Evolutionary conservation across 371 early-diverging fungal genomes (phyloP).

Genomic region (Lichtheimia corymbifera): DNA sequence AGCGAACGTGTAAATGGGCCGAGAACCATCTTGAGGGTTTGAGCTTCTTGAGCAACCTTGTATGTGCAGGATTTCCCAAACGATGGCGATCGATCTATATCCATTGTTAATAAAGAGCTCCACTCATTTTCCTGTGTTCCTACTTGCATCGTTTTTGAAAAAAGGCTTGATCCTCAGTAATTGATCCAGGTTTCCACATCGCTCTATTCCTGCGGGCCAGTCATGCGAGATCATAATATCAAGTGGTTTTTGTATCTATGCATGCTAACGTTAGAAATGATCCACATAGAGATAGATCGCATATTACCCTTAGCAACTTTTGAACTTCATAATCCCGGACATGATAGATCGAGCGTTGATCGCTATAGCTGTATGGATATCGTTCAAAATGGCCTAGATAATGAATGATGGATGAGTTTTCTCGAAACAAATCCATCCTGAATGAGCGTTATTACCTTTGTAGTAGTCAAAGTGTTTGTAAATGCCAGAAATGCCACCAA

Average conservation of each 20-base stretch:
- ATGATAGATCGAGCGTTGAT: constrained; percentile 79
- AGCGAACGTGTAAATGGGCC: constrained; percentile 93
- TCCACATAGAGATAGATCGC: background rate
- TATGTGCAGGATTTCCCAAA: constrained; percentile 76
- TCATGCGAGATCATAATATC: constrained; percentile 96
- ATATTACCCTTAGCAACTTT: constrained; percentile 32
- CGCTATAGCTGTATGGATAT: constrained; percentile 66
- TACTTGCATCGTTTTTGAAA: constrained; percentile 71
- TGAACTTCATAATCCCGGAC: constrained; percentile 79
- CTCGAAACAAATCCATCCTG: background rate
- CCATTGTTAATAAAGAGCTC: background rate
- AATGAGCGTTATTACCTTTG: constrained; percentile 33
- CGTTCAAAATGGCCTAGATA: constrained; percentile 75
- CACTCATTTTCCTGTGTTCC: background rate
- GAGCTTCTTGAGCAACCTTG: constrained; percentile 67
- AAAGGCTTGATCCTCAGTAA: constrained; percentile 71
- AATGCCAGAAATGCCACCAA: constrained; percentile 94
- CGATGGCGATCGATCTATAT: constrained; percentile 60
- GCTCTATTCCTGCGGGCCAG: constrained; percentile 91
- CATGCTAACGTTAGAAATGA: background rate
- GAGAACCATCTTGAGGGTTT: constrained; percentile 91
- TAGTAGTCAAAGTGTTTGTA: constrained; percentile 77
- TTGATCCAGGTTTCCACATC: constrained; percentile 68
- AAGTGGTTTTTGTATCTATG: constrained; percentile 56
- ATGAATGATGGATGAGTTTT: background rate